These are phyloP conservation scores for Aspergillus egyptiacus DNA, from an alignment of 495 filamentous ascomycete species.

Conservation along the genomic window DNA sequence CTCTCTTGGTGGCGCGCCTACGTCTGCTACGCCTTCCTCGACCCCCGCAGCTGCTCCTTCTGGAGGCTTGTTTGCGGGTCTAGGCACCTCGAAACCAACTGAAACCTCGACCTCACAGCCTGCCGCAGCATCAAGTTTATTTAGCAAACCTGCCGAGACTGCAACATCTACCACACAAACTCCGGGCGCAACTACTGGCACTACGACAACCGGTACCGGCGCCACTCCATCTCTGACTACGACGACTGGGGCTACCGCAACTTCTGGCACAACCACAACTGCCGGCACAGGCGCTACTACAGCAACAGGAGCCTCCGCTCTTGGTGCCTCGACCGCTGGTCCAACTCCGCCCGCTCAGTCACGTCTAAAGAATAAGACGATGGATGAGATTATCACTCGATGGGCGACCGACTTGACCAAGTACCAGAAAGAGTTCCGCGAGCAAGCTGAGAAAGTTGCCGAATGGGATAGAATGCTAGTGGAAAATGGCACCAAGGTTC, in stretches of 20 bases:
- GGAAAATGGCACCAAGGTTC: slow-evolving; percentile 86
- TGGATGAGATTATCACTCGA: slow-evolving; percentile 98
- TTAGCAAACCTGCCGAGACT: slow-evolving; percentile 24
- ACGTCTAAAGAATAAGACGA: slow-evolving; percentile 93
- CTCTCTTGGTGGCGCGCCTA: slow-evolving; percentile 30
- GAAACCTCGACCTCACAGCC: slow-evolving; percentile 25
- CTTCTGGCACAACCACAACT: slow-evolving; percentile 23
- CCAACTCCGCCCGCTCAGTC: slow-evolving; percentile 72
- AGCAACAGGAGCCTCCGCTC: slow-evolving; percentile 28
- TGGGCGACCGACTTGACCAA: slow-evolving; percentile 94
- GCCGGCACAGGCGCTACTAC: slow-evolving; percentile 17
- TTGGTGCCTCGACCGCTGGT: slow-evolving; percentile 69
- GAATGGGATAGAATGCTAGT: slow-evolving; percentile 89
- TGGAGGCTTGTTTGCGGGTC: slow-evolving; percentile 32
- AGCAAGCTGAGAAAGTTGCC: slow-evolving; percentile 78
- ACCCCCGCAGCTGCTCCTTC: slow-evolving; percentile 35
- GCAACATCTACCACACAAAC: slow-evolving; percentile 22
- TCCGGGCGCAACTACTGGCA: slow-evolving; percentile 13
- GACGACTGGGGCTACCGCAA: slow-evolving; percentile 10
- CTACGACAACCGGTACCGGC: slow-evolving; percentile 15
- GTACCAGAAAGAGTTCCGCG: slow-evolving; percentile 91
- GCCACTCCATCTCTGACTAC: slow-evolving; percentile 14
- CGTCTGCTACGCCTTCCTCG: slow-evolving; percentile 33
- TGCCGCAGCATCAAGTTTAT: slow-evolving; percentile 23
- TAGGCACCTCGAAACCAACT: slow-evolving; percentile 33